Evolutionary conservation across 2,329 filamentous ascomycete species (phyloP).

Genomic region (Sclerotinia glacialis): DNA sequence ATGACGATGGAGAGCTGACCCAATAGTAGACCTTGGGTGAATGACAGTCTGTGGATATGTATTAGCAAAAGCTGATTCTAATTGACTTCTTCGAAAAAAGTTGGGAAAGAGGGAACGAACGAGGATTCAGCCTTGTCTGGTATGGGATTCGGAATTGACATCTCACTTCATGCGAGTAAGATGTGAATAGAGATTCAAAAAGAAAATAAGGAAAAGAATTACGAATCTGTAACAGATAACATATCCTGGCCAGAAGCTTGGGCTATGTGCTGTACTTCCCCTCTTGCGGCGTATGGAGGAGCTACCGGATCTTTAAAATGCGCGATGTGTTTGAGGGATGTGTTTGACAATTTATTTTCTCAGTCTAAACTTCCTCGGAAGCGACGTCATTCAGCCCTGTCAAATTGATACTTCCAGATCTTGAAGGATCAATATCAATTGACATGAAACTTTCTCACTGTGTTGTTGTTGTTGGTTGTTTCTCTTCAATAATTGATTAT

Average conservation of each 20-base stretch:
- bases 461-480: no score
- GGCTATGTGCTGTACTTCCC: neutral
- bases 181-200: neutral
- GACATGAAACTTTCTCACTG: no score
- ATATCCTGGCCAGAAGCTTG: neutral
- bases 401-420: neutral
- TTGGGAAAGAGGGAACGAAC: constrained; percentile 37
- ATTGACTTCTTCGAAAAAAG: constrained; percentile 14
- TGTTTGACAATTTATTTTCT: constrained; percentile 7
- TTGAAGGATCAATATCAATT: neutral
- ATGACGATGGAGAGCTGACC: constrained; percentile 91
- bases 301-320: neutral
- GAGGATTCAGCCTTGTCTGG: constrained; percentile 42
- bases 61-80: constrained; percentile 5
- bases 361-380: constrained; percentile 5
- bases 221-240: neutral
- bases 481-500: neutral
- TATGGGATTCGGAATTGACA: constrained; percentile 19
- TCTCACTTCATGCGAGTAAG: neutral
- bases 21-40: constrained; percentile 88
- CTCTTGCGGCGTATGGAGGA: neutral
- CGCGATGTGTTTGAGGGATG: constrained; percentile 12
- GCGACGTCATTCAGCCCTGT: constrained; percentile 18
- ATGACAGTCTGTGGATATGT: constrained; percentile 64
- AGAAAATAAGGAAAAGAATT: neutral